phyloP scores from a whole-genome alignment of 2,329 filamentous ascomycete genomes.

The Colletotrichum chlorophyti region DNA sequence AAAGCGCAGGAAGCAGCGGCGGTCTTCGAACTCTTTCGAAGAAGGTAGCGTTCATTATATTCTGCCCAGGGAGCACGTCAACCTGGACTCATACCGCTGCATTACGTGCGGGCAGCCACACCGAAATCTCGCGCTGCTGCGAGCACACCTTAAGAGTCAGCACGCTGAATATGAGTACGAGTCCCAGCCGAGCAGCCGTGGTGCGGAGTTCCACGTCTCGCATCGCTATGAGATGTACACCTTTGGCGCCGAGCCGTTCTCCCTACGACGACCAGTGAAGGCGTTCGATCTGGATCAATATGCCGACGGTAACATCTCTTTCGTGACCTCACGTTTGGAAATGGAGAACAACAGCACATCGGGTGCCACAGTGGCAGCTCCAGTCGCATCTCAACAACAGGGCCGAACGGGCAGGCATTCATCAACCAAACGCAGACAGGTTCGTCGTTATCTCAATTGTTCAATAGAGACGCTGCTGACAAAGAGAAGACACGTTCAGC shows the following conservation, averaged over 20 bases:
- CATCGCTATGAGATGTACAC: constrained; percentile 36
- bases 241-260: constrained; percentile 45
- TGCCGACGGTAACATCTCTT: constrained; percentile 53
- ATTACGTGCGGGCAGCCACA: constrained; percentile 57
- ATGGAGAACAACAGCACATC: constrained; percentile 32
- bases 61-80: constrained; percentile 51
- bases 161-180: constrained; percentile 56
- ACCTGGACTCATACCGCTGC: constrained; percentile 57
- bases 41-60: constrained; percentile 55
- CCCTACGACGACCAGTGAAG: constrained; percentile 50
- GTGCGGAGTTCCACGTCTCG: constrained; percentile 48
- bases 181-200: constrained; percentile 41
- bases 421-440: constrained; percentile 1
- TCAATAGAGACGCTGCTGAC: neutral
- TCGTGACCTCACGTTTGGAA: constrained; percentile 50
- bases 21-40: constrained; percentile 33
- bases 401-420: constrained; percentile 6
- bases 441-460: neutral
- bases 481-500: constrained; percentile 9
- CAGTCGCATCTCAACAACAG: constrained; percentile 8
- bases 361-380: too few species aligned
- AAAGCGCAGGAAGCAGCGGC: constrained; percentile 47
- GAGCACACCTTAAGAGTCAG: constrained; percentile 52
- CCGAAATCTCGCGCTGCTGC: constrained; percentile 54
- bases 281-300: constrained; percentile 53